Evolutionary conservation across 176 grass and related monocot species (phyloP).

Genomic region (Puccinellia tenuiflora): DNA sequence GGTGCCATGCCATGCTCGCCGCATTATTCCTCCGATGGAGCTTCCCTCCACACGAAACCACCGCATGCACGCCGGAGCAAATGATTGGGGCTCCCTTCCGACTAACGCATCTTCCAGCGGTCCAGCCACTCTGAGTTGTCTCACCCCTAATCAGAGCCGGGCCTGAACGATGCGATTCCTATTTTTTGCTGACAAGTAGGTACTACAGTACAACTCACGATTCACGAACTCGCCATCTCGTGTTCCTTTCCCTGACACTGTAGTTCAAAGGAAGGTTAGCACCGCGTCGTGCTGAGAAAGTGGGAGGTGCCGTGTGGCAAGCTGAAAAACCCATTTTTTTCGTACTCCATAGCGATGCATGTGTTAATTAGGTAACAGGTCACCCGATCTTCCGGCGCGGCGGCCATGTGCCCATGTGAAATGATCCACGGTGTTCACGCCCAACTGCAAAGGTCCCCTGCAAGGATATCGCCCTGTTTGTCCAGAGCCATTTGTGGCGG

Average conservation of each 20-base stretch:
- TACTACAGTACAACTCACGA: neutral
- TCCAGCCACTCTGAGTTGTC: constrained; percentile 24
- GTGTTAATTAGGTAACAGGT: constrained; percentile 27
- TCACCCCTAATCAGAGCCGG: neutral
- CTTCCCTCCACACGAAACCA: constrained; percentile 52
- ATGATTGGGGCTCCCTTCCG: constrained; percentile 36
- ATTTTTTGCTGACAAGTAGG: constrained; percentile 10
- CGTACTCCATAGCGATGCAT: too few species aligned
- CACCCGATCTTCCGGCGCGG: neutral
- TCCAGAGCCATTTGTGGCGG: too few species aligned
- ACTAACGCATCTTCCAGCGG: constrained; percentile 15
- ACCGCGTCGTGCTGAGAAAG: neutral
- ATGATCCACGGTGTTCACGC: neutral
- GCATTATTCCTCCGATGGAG: constrained; percentile 41
- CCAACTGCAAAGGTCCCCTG: neutral
- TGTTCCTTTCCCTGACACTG: neutral
- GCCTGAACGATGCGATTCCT: neutral
- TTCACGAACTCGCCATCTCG: neutral
- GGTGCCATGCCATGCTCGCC: constrained; percentile 43
- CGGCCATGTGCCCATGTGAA: constrained; percentile 18
- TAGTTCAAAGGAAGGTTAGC: neutral
- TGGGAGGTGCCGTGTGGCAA: neutral
- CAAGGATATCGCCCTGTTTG: too few species aligned
- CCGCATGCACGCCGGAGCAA: neutral
- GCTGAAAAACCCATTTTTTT: too few species aligned